Evolutionary conservation across 352 stramenopile genomes (phyloP), one percentile per base, ranked within the genome.

Genomic region (Aphanomyces invadans): DNA sequence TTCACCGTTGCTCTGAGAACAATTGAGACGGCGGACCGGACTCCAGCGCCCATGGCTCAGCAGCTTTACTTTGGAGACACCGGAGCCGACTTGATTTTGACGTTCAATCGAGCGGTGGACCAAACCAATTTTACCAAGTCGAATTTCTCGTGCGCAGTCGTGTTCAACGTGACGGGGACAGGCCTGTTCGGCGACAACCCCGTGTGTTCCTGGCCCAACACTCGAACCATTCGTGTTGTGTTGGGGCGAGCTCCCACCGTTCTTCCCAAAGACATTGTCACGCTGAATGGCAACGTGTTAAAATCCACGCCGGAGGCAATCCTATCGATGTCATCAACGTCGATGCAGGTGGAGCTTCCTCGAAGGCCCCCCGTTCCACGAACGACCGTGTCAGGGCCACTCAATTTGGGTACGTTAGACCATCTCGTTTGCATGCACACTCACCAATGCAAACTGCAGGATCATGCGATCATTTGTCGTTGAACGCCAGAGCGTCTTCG

Each of bases 11-110:
- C 19, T 5, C 19, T 48, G 25, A 23, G 25, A 17, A 31, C 38
- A n/a, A 26, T 62, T 26, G 54, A 44, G 31, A 62, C 54, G 31
- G 28, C 54, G 7, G 54, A 62, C 21, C 28, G 25, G 32, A 62
- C 54, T 15, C 54, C 54, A 25, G 25, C 54, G 7, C 54, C 54
- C 7, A 23, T 36, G 32, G 25, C 46, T 23, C 54, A 62, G 25
- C 26, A 23, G n/a, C 19, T 36, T 12, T 36, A 62, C 25, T 62
- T 62, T 48, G 54, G 54, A 21, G 21, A 62, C 54, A 62, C 54
- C 9, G 54, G 54, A 1, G 54, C 54, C 5, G 54, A 62, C 36
- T 29, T 62, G 5, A 7, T 62, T n/a, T 11, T 48, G 36, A 62
- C 9, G n/a, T 54, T 54, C 26, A 54, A 54, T 21, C 46, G 46